Percentiles rank a stretch among this genome's conserved stretches.
Evolutionary conservation across 768 basidiomycete genomes (phyloP).

Genomic region (Cystobasidium tubakii): DNA sequence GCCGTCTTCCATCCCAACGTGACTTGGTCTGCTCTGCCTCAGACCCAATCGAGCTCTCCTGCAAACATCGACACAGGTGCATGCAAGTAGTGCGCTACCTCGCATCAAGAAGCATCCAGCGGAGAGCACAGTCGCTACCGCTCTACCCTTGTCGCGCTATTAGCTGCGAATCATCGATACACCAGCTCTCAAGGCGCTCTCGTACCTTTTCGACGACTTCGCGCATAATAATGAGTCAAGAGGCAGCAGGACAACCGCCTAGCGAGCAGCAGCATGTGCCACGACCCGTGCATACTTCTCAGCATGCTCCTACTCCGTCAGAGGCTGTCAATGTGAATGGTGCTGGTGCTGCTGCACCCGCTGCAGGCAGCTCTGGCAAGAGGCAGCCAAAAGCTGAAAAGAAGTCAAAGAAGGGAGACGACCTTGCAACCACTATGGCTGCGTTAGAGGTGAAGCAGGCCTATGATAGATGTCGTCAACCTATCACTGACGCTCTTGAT

Average conservation of each 20-base stretch:
- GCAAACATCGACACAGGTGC: conserved; percentile 3
- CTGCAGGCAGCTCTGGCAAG: background rate
- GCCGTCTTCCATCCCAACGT: too few species aligned
- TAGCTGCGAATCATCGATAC: background rate
- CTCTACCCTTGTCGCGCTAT: background rate
- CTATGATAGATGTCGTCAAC: background rate
- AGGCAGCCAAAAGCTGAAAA: conserved; percentile 19
- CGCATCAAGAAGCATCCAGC: conserved; percentile 1
- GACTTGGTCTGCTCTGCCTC: background rate
- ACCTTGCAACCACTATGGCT: conserved; percentile 40
- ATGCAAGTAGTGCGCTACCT: conserved; percentile 7
- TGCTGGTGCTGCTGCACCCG: background rate
- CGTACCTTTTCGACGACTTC: background rate
- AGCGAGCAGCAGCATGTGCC: conserved; percentile 14
- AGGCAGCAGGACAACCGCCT: background rate
- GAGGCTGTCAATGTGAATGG: background rate
- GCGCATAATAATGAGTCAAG: conserved; percentile 28
- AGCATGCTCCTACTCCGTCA: background rate
- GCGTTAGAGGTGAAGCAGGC: conserved; percentile 39
- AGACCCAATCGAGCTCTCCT: background rate
- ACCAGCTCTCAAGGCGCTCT: background rate
- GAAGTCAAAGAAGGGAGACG: conserved; percentile 29
- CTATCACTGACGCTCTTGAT: background rate
- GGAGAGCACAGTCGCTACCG: conserved; percentile 2
- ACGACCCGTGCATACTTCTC: background rate